phyloP scores from a whole-genome alignment of 139 green algal genomes.

The Trebouxia sp. region DNA sequence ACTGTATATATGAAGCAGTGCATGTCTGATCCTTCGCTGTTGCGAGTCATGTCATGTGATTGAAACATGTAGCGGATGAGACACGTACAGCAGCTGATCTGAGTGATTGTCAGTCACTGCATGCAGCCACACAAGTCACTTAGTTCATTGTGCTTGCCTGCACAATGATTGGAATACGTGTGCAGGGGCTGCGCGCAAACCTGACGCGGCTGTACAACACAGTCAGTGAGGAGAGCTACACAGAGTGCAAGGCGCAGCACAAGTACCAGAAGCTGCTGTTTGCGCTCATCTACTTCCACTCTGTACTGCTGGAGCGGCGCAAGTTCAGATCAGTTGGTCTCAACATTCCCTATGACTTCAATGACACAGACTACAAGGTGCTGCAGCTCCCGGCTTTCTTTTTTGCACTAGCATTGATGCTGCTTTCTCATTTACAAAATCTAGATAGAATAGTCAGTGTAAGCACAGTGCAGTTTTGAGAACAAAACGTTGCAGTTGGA shows the following conservation, averaged over 20 bases:
- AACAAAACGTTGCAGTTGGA: too few relatives aligned
- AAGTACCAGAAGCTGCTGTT: conserved; percentile 92
- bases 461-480: too few relatives aligned
- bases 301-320: conserved; percentile 79
- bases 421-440: too few relatives aligned
- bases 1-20: neutral
- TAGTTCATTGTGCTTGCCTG: too few relatives aligned
- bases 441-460: too few relatives aligned
- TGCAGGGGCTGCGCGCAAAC: conserved; percentile 78
- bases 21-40: neutral
- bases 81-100: neutral
- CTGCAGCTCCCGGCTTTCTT: neutral
- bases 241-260: conserved; percentile 57
- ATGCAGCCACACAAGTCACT: too few relatives aligned
- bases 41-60: neutral
- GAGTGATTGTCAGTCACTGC: too few relatives aligned
- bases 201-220: conserved; percentile 81
- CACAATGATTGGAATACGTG: too few relatives aligned
- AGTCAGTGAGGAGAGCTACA: conserved; percentile 68
- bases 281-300: conserved; percentile 86
- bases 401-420: too few relatives aligned
- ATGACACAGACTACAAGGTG: conserved; percentile 85
- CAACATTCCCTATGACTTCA: conserved; percentile 94
- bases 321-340: conserved; percentile 89
- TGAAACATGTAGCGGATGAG: neutral